These are phyloP conservation scores for Cucumis hystrix DNA, from an alignment of 306 rosid genomes.

Conservation along the genomic window DNA sequence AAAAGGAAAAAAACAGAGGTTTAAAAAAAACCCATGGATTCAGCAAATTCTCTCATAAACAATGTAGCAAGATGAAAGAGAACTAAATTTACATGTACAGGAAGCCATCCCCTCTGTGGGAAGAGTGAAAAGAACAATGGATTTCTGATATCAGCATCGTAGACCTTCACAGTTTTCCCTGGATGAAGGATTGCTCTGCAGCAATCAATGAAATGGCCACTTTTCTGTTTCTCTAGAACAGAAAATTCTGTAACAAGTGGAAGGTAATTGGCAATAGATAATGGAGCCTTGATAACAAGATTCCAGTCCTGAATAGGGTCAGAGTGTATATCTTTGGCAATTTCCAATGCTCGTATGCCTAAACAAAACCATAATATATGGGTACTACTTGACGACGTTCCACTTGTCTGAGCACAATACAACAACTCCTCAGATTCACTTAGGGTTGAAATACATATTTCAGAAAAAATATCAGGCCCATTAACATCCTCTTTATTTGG, in stretches of 20 bases:
- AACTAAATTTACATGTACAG: constrained; percentile 43
- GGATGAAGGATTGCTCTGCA: constrained; percentile 66
- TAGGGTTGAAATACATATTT: constrained; percentile 58
- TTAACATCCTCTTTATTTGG: constrained; percentile 32
- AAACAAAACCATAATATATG: constrained; percentile 73
- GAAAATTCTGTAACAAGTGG: constrained; percentile 92
- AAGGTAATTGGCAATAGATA: constrained; percentile 67
- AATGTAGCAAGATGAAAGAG: not conserved
- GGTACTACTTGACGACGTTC: constrained; percentile 48
- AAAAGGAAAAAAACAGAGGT: not conserved
- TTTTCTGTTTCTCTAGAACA: constrained; percentile 68
- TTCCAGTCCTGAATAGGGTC: constrained; percentile 96
- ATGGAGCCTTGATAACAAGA: constrained; percentile 77
- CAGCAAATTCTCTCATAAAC: not conserved
- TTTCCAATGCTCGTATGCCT: constrained; percentile 76
- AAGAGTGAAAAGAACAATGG: constrained; percentile 82
- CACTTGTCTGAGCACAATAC: constrained; percentile 53
- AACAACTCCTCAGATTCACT: constrained; percentile 70
- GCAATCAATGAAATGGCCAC: constrained; percentile 59
- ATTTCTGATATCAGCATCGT: constrained; percentile 74
- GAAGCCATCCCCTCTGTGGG: constrained; percentile 97
- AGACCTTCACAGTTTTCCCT: constrained; percentile 61
- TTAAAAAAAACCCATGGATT: not conserved
- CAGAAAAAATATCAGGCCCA: constrained; percentile 22
- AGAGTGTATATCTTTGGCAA: constrained; percentile 78